Percentiles rank a stretch among this genome's conserved stretches.
Evolutionary conservation across 306 rosid genomes (phyloP).

Genomic region (Astragalus glycyphyllos): DNA sequence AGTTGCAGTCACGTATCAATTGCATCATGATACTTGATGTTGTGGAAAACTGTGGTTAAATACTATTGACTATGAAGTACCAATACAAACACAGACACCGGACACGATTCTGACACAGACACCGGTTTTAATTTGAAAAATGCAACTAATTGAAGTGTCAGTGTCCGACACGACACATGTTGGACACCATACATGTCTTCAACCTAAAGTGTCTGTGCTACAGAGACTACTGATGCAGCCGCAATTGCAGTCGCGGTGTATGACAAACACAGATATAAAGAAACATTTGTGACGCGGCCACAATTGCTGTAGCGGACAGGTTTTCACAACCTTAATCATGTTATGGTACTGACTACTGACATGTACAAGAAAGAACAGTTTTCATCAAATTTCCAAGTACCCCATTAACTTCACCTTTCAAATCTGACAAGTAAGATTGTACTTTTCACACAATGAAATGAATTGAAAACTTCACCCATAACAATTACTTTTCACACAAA

Average conservation of each 20-base stretch:
- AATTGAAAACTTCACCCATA: not conserved
- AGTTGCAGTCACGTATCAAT: not conserved
- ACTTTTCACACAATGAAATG: constrained; percentile 27
- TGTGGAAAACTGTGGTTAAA: no score
- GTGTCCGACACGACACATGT: no score
- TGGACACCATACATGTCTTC: no score
- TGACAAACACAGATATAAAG: no score
- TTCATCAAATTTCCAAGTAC: constrained; percentile 16
- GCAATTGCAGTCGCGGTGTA: not conserved
- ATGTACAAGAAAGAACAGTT: not conserved
- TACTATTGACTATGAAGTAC: no score
- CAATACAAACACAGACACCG: no score
- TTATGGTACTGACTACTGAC: constrained; percentile 2
- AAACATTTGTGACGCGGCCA: not conserved
- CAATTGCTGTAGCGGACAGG: not conserved
- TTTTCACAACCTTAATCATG: not conserved
- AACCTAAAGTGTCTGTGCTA: no score
- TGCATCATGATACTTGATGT: not conserved
- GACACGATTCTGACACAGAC: no score
- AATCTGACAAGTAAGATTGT: constrained; percentile 16
- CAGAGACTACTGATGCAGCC: not conserved
- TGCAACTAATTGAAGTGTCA: no score
- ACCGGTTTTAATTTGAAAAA: no score
- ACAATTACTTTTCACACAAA: not conserved
- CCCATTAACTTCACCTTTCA: constrained; percentile 35